These are phyloP conservation scores for Atkinsonella hypoxylon DNA, from an alignment of 2,329 filamentous ascomycete genomes.

Conservation along the genomic window DNA sequence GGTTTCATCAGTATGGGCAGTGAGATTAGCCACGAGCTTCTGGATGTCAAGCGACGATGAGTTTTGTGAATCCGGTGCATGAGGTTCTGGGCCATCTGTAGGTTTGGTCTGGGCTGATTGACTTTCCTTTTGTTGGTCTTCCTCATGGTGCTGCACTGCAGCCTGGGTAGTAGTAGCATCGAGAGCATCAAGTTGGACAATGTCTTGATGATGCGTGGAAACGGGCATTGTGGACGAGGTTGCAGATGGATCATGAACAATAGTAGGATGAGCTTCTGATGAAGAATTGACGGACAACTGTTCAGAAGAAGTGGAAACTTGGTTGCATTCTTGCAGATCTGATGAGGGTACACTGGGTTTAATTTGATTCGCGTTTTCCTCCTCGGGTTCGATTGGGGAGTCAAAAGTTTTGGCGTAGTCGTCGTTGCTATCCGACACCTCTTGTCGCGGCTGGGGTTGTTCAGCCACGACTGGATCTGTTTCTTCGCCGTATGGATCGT, in stretches of 20 bases:
- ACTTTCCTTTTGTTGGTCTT: conserved; percentile 9
- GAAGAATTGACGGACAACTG: conserved; percentile 20
- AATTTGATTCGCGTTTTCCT: conserved; percentile 23
- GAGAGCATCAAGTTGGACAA: conserved; percentile 7
- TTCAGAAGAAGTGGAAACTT: conserved; percentile 28
- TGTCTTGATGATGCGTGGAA: conserved; percentile 12
- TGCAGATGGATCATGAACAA: conserved; percentile 21
- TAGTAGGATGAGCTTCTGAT: conserved; percentile 18
- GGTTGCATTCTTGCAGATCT: conserved; percentile 29
- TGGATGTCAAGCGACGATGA: conserved; percentile 24
- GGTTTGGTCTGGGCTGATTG: conserved; percentile 13
- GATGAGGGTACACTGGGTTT: conserved; percentile 31
- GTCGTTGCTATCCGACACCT: conserved; percentile 27
- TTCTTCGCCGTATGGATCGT: conserved; percentile 34
- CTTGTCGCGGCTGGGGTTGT: conserved; percentile 16
- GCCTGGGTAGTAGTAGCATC: conserved; percentile 13
- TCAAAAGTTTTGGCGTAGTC: conserved; percentile 41
- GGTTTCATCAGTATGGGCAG: conserved; percentile 21
- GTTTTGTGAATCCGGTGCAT: conserved; percentile 17
- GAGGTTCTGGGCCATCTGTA: conserved; percentile 17
- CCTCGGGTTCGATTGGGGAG: conserved; percentile 29
- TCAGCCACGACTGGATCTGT: conserved; percentile 13
- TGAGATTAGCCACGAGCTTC: conserved; percentile 30
- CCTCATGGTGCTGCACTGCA: conserved; percentile 13
- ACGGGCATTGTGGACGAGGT: conserved; percentile 8